These are phyloP conservation scores for Ceratobasidium sp. DNA, from an alignment of 1,284 basidiomycete genomes.

Conservation along the genomic window DNA sequence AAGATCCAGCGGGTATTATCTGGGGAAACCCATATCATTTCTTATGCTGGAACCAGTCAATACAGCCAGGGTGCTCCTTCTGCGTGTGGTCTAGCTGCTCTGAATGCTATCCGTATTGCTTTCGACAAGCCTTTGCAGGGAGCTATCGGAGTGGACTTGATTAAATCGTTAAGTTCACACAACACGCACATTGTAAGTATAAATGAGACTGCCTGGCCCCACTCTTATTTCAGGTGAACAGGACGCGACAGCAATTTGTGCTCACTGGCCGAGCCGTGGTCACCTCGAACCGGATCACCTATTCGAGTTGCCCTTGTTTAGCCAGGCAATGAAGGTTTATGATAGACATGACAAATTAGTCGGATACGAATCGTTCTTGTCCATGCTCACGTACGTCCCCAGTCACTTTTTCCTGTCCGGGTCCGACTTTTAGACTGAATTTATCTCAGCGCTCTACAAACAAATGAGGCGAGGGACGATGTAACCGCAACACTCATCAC, in stretches of 20 bases:
- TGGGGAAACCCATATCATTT: constrained; percentile 42
- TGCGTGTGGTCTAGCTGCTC: constrained; percentile 65
- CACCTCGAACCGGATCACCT: constrained; percentile 65
- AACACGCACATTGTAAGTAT: constrained; percentile 28
- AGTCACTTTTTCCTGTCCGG: neutral
- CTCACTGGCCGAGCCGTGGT: constrained; percentile 57
- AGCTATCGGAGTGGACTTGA: constrained; percentile 47
- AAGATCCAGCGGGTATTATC: constrained; percentile 9
- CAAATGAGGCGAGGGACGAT: constrained; percentile 43
- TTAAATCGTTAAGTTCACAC: constrained; percentile 49
- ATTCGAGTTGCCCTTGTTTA: constrained; percentile 49
- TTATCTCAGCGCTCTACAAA: constrained; percentile 49
- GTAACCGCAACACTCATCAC: constrained; percentile 61
- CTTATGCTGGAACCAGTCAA: constrained; percentile 58
- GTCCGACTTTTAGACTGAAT: neutral
- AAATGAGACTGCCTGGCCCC: constrained; percentile 6
- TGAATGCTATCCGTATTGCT: constrained; percentile 64
- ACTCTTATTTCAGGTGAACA: constrained; percentile 42
- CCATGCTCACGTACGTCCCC: constrained; percentile 55
- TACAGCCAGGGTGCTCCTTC: constrained; percentile 55
- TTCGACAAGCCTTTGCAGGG: constrained; percentile 51
- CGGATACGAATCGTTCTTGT: constrained; percentile 52
- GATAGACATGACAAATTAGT: constrained; percentile 54
- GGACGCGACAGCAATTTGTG: constrained; percentile 62
- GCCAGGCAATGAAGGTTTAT: constrained; percentile 51